Conservation (phyloP, 1,284 basidiomycete genomes). For the Ceratorhiza oryzae-sativae region DNA sequence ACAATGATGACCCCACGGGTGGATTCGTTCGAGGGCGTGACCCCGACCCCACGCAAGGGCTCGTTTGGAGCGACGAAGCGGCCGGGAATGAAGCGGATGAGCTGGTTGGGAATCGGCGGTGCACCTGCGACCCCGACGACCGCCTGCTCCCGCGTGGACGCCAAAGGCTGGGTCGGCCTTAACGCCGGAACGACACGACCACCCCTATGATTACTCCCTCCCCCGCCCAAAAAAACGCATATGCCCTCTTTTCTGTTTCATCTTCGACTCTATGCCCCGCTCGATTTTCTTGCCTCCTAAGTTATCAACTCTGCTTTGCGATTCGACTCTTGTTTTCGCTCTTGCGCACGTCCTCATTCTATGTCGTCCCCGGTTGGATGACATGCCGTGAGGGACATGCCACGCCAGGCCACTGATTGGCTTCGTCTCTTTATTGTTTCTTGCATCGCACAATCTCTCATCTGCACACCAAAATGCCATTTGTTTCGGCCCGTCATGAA, state of each 20-base stretch:
- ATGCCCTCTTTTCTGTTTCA: background rate
- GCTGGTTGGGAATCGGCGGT: slow-evolving; percentile 71
- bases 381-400: slow-evolving; percentile 18
- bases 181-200: slow-evolving; percentile 47
- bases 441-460: slow-evolving; percentile 24
- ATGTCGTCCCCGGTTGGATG: slow-evolving; percentile 26
- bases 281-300: slow-evolving; percentile 28
- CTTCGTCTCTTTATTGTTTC: background rate
- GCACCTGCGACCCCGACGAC: slow-evolving; percentile 75
- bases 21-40: slow-evolving; percentile 7
- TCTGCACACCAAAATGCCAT: slow-evolving; percentile 22
- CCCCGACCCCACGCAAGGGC: slow-evolving; percentile 24
- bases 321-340: slow-evolving; percentile 9
- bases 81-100: slow-evolving; percentile 66
- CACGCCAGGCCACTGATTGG: background rate
- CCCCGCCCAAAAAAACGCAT: slow-evolving; percentile 6
- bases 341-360: slow-evolving; percentile 18
- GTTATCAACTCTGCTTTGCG: slow-evolving; percentile 33
- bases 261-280: slow-evolving; percentile 21
- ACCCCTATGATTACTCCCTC: slow-evolving; percentile 32
- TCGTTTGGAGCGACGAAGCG: slow-evolving; percentile 50
- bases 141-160: slow-evolving; percentile 80
- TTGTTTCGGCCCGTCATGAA: slow-evolving; percentile 20
- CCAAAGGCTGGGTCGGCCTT: slow-evolving; percentile 72
- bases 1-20: slow-evolving; percentile 62